Percentiles rank a stretch among this genome's conserved stretches.
These are phyloP conservation scores for Verticillium tricorpus DNA, from an alignment of 2,329 filamentous ascomycete genomes.

Conservation along the genomic window DNA sequence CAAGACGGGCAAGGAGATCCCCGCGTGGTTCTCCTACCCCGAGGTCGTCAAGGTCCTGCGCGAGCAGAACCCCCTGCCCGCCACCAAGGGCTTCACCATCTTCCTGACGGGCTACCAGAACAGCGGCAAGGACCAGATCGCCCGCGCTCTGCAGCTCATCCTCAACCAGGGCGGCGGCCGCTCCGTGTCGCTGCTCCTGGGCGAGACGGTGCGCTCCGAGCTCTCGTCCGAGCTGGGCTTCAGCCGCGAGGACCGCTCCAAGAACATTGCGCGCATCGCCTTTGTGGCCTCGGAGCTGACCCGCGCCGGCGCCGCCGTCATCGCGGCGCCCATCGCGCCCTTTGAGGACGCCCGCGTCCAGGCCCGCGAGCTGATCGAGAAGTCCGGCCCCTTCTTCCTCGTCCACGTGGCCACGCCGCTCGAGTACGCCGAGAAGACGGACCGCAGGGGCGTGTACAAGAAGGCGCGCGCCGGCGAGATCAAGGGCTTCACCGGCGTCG, in stretches of 20 bases:
- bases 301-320: constrained; percentile 87
- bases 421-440: constrained; percentile 90
- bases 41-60: constrained; percentile 95
- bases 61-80: constrained; percentile 90
- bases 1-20: constrained; percentile 87
- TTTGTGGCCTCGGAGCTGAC: constrained; percentile 96
- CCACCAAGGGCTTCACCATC: constrained; percentile 92
- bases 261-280: constrained; percentile 92
- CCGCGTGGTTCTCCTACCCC: constrained; percentile 99
- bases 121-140: constrained; percentile 94
- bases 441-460: constrained; percentile 85
- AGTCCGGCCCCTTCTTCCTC: constrained; percentile 88
- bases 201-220: constrained; percentile 91
- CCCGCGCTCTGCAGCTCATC: constrained; percentile 90
- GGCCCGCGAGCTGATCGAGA: constrained; percentile 81
- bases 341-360: constrained; percentile 74
- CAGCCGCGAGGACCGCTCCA: constrained; percentile 85
- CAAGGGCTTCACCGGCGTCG: constrained; percentile 96
- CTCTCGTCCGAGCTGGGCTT: constrained; percentile 95
- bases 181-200: constrained; percentile 87
- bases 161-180: constrained; percentile 97
- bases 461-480: constrained; percentile 84
- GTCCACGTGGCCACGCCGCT: constrained; percentile 91
- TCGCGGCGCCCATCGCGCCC: constrained; percentile 92
- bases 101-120: constrained; percentile 98